Evolutionary conservation across 192 early-diverging fungal genomes (phyloP).

Genomic region (Linnemannia exigua): DNA sequence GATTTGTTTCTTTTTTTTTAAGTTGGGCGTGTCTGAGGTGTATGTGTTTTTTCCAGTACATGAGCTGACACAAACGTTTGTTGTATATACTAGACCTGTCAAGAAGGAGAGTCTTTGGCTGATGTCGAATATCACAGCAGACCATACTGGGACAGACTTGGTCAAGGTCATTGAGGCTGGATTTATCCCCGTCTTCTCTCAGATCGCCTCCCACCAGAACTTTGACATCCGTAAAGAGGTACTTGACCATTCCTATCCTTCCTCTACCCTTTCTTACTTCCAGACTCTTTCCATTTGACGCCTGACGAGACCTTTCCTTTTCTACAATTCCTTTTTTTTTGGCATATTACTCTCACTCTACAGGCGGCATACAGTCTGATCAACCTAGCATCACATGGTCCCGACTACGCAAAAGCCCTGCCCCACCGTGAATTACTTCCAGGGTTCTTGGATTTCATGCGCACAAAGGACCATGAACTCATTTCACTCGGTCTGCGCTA

Average conservation of each 20-base stretch:
- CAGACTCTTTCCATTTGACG: neutral
- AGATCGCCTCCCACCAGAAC: slow-evolving; percentile 69
- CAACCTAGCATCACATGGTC: slow-evolving; percentile 71
- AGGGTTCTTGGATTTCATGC: slow-evolving; percentile 70
- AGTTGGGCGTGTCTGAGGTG: neutral
- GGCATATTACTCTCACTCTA: neutral
- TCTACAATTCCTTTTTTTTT: neutral
- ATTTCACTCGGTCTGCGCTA: slow-evolving; percentile 75
- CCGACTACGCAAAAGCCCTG: slow-evolving; percentile 60
- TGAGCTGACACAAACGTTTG: neutral
- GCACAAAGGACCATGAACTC: slow-evolving; percentile 73
- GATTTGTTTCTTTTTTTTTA: neutral
- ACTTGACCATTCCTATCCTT: too few species aligned
- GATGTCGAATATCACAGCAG: slow-evolving; percentile 77
- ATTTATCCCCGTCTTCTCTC: slow-evolving; percentile 65
- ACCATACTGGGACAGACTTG: slow-evolving; percentile 50
- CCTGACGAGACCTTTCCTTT: neutral
- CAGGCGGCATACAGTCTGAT: slow-evolving; percentile 74
- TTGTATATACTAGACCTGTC: slow-evolving; percentile 61
- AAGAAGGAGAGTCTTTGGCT: slow-evolving; percentile 83
- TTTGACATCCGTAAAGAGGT: slow-evolving; percentile 81
- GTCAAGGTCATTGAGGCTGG: slow-evolving; percentile 66
- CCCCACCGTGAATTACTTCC: slow-evolving; percentile 61
- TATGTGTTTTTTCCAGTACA: neutral
- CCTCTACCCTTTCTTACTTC: neutral